These are phyloP conservation scores for Citrus sp. DNA, from an alignment of 345 rosid genomes.

Conservation along the genomic window DNA sequence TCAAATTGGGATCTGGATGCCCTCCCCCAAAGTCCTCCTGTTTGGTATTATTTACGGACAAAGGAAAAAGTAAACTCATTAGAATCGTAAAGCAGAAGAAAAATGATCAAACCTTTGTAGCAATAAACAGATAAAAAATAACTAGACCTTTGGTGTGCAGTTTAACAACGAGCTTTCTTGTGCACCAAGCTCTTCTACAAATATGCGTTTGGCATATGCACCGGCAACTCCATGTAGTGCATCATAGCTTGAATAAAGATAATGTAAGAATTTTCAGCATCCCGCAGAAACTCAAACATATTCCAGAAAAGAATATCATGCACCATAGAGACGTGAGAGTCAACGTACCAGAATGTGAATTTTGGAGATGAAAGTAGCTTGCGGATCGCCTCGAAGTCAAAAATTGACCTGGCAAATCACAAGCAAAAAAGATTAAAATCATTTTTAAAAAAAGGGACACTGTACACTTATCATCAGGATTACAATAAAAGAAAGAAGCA, in stretches of 20 bases:
- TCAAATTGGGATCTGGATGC: constrained; percentile 98
- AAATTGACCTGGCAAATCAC: constrained; percentile 67
- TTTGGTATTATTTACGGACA: constrained; percentile 16
- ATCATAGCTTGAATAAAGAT: constrained; percentile 61
- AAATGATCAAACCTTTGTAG: background rate
- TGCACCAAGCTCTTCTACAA: constrained; percentile 97
- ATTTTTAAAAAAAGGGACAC: background rate
- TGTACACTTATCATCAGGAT: background rate
- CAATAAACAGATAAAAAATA: background rate
- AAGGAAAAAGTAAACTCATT: constrained; percentile 2
- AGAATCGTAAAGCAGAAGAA: background rate
- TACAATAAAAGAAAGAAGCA: background rate
- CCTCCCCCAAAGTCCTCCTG: constrained; percentile 99
- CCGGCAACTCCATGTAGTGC: constrained; percentile 99
- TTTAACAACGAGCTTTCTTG: constrained; percentile 78
- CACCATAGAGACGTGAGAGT: constrained; percentile 10
- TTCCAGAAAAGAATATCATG: background rate
- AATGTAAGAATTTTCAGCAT: constrained; percentile 11
- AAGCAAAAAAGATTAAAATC: background rate
- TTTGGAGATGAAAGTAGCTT: constrained; percentile 85
- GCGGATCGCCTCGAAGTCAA: constrained; percentile 77
- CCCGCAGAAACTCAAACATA: constrained; percentile 4
- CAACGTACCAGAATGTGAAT: constrained; percentile 79
- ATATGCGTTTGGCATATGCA: constrained; percentile 83
- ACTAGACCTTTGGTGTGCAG: constrained; percentile 84